Percentiles rank a stretch among this genome's conserved stretches.
phyloP scores from a whole-genome alignment of 2,329 filamentous ascomycete genomes.

The Diplodia mutila region DNA sequence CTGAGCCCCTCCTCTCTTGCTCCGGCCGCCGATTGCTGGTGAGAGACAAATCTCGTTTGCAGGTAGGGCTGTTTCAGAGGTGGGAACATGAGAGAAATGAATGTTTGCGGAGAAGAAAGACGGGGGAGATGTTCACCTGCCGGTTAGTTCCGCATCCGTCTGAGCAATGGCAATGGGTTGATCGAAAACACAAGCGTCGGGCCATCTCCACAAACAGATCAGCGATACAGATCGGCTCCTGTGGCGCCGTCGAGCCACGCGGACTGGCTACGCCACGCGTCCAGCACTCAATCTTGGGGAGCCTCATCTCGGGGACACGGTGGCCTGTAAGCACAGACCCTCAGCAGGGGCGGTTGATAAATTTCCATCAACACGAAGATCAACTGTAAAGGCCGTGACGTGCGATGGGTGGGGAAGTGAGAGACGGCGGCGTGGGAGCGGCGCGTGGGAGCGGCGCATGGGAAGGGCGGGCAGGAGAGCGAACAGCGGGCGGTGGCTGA shows the following conservation, averaged over 20 bases:
- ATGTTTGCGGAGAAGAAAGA: not conserved
- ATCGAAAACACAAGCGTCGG: too few relatives aligned
- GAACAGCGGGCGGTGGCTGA: not conserved
- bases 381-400: slow-evolving; percentile 10
- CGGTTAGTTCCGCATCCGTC: not conserved
- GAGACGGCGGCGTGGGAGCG: slow-evolving; percentile 6
- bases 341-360: not conserved
- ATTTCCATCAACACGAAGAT: slow-evolving; percentile 25
- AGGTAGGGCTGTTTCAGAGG: slow-evolving; percentile 2
- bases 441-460: not conserved
- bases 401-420: slow-evolving; percentile 15
- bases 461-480: not conserved
- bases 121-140: not conserved
- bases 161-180: not conserved
- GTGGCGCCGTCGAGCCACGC: slow-evolving; percentile 9
- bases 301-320: slow-evolving; percentile 22
- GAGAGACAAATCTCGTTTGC: slow-evolving; percentile 7
- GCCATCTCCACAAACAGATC: slow-evolving; percentile 4
- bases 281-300: slow-evolving; percentile 6
- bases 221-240: slow-evolving; percentile 10
- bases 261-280: slow-evolving; percentile 10
- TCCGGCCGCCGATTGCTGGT: not conserved
- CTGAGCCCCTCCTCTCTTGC: not conserved
- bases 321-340: slow-evolving; percentile 18
- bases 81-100: not conserved